Percentiles rank a stretch among this genome's conserved stretches.
phyloP scores from a whole-genome alignment of 495 filamentous ascomycete genomes.

The Aspergillus panamensis region DNA sequence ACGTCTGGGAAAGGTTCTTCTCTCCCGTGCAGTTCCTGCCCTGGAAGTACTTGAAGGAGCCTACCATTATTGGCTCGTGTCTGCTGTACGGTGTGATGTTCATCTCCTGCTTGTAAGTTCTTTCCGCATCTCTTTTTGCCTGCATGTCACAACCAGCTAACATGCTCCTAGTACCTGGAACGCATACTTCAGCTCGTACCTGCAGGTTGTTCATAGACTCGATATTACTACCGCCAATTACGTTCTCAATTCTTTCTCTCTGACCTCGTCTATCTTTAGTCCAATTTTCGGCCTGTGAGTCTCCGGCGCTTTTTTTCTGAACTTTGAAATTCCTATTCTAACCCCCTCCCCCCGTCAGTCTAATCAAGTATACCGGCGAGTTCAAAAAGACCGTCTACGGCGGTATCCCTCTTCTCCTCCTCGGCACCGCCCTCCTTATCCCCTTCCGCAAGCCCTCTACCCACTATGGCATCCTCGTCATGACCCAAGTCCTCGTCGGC shows the following conservation, averaged over 20 bases:
- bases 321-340: background rate
- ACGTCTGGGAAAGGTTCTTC: slow-evolving; percentile 49
- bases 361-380: slow-evolving; percentile 49
- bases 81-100: slow-evolving; percentile 53
- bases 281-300: slow-evolving; percentile 40
- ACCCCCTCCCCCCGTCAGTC: slow-evolving; percentile 1
- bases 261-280: slow-evolving; percentile 38
- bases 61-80: slow-evolving; percentile 57
- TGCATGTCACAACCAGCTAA: background rate
- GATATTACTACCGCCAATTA: slow-evolving; percentile 49
- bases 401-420: slow-evolving; percentile 54
- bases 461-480: slow-evolving; percentile 58
- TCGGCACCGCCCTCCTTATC: slow-evolving; percentile 54
- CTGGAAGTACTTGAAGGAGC: slow-evolving; percentile 52
- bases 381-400: slow-evolving; percentile 52
- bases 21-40: slow-evolving; percentile 53
- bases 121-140: background rate
- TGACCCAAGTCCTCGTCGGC: slow-evolving; percentile 68
- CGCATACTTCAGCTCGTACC: slow-evolving; percentile 57
- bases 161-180: slow-evolving; percentile 48
- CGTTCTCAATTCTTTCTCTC: slow-evolving; percentile 45
- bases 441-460: slow-evolving; percentile 57
- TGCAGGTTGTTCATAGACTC: slow-evolving; percentile 62
- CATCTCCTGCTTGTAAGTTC: slow-evolving; percentile 50
- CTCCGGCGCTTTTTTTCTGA: background rate